Base-by-base conservation (phyloP, 1,139 yeast species). In the Taiozyma sp. region DNA sequence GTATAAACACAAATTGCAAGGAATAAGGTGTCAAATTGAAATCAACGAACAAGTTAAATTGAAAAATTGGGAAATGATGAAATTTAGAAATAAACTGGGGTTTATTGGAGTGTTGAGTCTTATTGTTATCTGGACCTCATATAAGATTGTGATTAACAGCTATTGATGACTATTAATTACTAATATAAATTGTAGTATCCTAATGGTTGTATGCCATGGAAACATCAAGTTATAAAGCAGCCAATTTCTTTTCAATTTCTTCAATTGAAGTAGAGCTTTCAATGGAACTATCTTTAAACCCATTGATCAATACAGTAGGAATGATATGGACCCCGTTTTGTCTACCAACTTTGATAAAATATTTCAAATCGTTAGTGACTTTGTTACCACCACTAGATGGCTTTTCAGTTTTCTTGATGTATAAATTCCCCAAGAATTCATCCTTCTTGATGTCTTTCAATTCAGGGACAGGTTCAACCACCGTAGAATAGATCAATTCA, bases 311-410 rank as follows among this genome's bases (percentile, higher is more conserved):
- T 16, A 88, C 85, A 2, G 96, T 83, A n/a, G 97, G 97, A 2
- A 95, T 87, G 29, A 87, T 83, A 65, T 90, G 96, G 44, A 87
- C 80, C 39, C 95, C 90, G 44, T 83, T 81, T 53, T 88, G 89
- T 64, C 97, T 79, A 49, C 83, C 83, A 63, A 81, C 81, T 63
- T 82, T 78, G 34, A 91, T 79, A 64, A 87, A 88, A 62, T 84
- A 85, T 69, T 88, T 90, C 56, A 87, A 64, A 62, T 88, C 96
- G 32, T 65, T 72, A 6, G 79, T 73, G 24, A 86, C 75, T 8
- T 69, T 74, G 61, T 84, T 85, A 4, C 95, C 93, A 4, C 67
- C 64, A 63, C 88, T 87, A 55, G 32, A 76, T 75, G 41, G 66
- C 59, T 43, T 59, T 8, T 57, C 63, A 4, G 65, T 28, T 40